A percentile compares a stretch with the other conserved stretches of the same genome.
Conservation (phyloP, 768 basidiomycete species). For the Mrakia hoshinonis region DNA sequence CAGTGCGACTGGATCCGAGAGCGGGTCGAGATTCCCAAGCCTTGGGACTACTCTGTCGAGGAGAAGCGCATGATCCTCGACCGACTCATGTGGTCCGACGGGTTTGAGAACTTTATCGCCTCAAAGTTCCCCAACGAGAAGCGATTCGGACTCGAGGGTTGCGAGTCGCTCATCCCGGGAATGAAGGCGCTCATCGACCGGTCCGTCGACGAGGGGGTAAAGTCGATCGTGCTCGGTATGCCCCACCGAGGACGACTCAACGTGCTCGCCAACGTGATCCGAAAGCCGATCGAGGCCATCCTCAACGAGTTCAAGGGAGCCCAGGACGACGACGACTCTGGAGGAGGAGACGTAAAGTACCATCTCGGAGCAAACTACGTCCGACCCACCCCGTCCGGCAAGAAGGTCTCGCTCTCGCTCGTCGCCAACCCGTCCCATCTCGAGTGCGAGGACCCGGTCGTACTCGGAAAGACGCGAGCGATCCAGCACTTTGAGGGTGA, state of each 20-base stretch:
- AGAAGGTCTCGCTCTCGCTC: slow-evolving; percentile 91
- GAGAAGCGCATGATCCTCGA: slow-evolving; percentile 99
- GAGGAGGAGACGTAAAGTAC: slow-evolving; percentile 97
- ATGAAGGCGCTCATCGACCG: slow-evolving; percentile 99
- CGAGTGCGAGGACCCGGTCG: slow-evolving; percentile 93
- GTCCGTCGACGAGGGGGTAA: slow-evolving; percentile 91
- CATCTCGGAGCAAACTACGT: slow-evolving; percentile 97
- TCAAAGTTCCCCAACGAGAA: slow-evolving; percentile 99
- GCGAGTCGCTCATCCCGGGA: slow-evolving; percentile 92
- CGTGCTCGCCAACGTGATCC: slow-evolving; percentile 94
- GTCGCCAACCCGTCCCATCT: slow-evolving; percentile 98
- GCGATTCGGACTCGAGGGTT: slow-evolving; percentile 96
- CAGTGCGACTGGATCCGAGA: slow-evolving; percentile 99
- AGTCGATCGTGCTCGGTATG: slow-evolving; percentile 96
- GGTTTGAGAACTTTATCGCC: slow-evolving; percentile 96
- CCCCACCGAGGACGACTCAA: slow-evolving; percentile 98
- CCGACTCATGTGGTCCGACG: slow-evolving; percentile 99
- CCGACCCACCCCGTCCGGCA: slow-evolving; percentile 92
- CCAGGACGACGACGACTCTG: slow-evolving; percentile 59
- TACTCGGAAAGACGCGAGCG: slow-evolving; percentile 96
- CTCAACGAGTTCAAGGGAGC: slow-evolving; percentile 62
- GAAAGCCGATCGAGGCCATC: slow-evolving; percentile 96
- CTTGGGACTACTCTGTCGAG: slow-evolving; percentile 95
- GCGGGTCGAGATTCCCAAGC: slow-evolving; percentile 86
- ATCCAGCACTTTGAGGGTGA: slow-evolving; percentile 92